Evolutionary conservation across 2,329 filamentous ascomycete species (phyloP), one percentile per base, ranked within the genome.

Genomic region (Colletotrichum ledebouriae): DNA sequence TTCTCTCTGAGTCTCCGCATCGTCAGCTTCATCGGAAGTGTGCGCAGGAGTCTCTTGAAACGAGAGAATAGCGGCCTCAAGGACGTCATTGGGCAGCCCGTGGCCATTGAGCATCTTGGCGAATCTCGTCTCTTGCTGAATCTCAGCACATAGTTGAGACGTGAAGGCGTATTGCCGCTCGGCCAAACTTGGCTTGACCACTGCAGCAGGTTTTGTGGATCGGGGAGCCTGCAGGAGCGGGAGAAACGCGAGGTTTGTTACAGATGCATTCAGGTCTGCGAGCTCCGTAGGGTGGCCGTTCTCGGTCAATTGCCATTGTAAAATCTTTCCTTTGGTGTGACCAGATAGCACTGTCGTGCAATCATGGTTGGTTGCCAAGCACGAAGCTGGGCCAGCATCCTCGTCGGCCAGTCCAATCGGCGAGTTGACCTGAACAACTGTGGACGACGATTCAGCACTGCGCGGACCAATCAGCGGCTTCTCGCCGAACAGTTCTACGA

Each of bases 181-280:
- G 57, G 86, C 89, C 69, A 91, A 86, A 70, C 89, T 90, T n/a
- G 95, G 95, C 81, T 97, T 98, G 69, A 95, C 85, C 25, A 98
- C 85, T 1, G 85, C 86, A 22, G 87, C 79, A 15, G 86, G 83
- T 72, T 87, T 85, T 17, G 84, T 85, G 71, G 76, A 73, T 73
- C 70, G 80, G 77, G 73, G 84, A 84, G 68, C 81, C 81, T 77
- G 79, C 29, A 86, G 83, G 0, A 92, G 89, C 10, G 89, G 86
- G 33, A 93, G 82, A 78, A 96, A 92, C n/a, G 85, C 77, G 25
- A 98, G 75, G 73, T 97, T 97, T 11, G 93, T 96, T 39, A 97
- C 89, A 17, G 94, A 89, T 3, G 93, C 92, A 61, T 94, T 94
- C 65, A 97, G 85, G 67, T 91, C 92, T 2, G 88, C 85, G 53